Base-by-base conservation (phyloP, 495 filamentous ascomycete species). In the Ascobolus immersus region DNA sequence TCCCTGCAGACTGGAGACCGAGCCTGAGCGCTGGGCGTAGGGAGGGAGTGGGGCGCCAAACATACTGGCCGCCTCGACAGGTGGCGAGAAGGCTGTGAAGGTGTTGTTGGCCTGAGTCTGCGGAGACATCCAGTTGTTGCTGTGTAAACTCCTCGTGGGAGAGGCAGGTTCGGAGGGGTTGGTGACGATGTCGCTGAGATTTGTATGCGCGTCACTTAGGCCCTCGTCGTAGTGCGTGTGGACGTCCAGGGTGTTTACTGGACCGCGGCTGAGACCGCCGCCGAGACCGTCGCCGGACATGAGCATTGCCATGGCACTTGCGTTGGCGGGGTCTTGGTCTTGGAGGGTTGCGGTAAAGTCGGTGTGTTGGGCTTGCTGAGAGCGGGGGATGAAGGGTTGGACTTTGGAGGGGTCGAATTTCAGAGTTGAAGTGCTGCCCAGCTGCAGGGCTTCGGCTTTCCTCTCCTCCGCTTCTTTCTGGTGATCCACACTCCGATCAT, bases 21-120 rank as follows among this genome's bases (percentile, higher is more conserved):
- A n/a, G n/a, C n/a, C n/a, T n/a, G n/a, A n/a, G n/a, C n/a, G n/a
- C n/a, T n/a, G n/a, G n/a, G n/a, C n/a, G n/a, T n/a, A n/a, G n/a
- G n/a, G n/a, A n/a, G n/a, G n/a, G n/a, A n/a, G n/a, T n/a, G n/a
- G n/a, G 9, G 28, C 12, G 2, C n/a, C n/a, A 2, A 77, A 64
- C 23, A 57, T 59, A 48, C 75, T 76, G 2, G 64, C 50, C 34
- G 52, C 68, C 12, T 53, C 56, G 4, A 77, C 77, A 37, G 86
- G 71, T 49, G 75, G 74, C 41, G 69, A 77, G 51, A 93, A 93
- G 32, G 75, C 73, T 0, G 86, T 84, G 35, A 68, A 70, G 24
- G 81, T 77, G 40, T 96, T 93, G 29, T n/a, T 0, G 7, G 28
- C 28, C 28, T 17, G 18, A 4, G 4, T 17, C 14, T 17, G 14